Evolutionary conservation across 768 basidiomycete species (phyloP).

Genomic region (Phaffia tasmanica): DNA sequence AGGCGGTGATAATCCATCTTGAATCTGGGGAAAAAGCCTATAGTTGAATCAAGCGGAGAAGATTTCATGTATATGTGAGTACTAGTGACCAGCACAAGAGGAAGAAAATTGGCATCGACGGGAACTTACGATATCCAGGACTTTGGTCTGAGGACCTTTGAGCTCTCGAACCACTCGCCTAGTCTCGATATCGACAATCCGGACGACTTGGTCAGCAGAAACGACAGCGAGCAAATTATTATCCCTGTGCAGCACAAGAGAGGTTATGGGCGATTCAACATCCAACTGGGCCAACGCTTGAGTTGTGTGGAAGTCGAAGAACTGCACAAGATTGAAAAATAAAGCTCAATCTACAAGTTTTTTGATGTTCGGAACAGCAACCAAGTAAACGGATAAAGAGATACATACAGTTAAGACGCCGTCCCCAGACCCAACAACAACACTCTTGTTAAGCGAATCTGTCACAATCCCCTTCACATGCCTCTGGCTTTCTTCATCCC

Average conservation of each 20-base stretch:
- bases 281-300: constrained; percentile 55
- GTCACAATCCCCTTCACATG: constrained; percentile 67
- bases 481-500: constrained; percentile 10
- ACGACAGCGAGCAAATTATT: constrained; percentile 69
- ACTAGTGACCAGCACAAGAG: neutral
- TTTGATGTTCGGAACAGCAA: neutral
- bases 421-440: constrained; percentile 77
- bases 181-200: constrained; percentile 86
- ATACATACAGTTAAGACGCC: constrained; percentile 72
- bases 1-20: constrained; percentile 78
- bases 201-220: constrained; percentile 73
- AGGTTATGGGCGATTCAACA: constrained; percentile 57
- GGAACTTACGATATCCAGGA: constrained; percentile 68
- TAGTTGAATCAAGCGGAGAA: neutral
- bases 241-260: constrained; percentile 67
- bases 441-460: constrained; percentile 67
- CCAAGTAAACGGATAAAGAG: neutral
- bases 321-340: constrained; percentile 45
- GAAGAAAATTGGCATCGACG: neutral
- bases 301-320: constrained; percentile 90
- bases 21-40: constrained; percentile 93
- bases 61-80: neutral
- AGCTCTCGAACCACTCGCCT: constrained; percentile 75
- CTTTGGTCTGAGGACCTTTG: constrained; percentile 66
- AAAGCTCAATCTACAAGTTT: neutral